Base-by-base conservation (phyloP, 441 rosid genomes). In the Jatropha podagrica region DNA sequence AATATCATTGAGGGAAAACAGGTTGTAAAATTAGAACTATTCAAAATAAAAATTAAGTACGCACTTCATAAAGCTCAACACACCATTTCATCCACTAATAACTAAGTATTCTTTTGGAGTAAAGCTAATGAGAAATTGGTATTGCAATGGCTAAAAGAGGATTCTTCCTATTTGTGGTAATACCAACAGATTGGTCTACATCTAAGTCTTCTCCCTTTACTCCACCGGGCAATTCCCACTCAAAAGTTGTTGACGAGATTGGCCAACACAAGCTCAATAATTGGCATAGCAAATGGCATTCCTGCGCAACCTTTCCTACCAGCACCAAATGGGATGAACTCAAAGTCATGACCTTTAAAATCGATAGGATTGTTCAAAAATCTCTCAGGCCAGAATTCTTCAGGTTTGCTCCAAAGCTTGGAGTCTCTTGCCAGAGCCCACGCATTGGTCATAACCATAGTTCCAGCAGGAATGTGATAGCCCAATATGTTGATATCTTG, bases 401-500 rank as follows among this genome's bases (percentile, higher is more conserved):
- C 82, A 2, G 88, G 81, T 27, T 83, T 66, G 51, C 42, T 84
- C 89, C 89, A 81, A 14, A 48, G 27, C 23, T 40, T 27, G 0
- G 89, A 82, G 37, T 89, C 86, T 23, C 88, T 81, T 6, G 86
- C 83, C 2, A 85, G 81, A n/a, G 84, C 88, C 87, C 86, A 84
- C 27, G 68, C 79, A 68, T 89, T 87, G 56, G 82, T 79, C 42
- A 83, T 76, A 4, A 85, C 76, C 72, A 76, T 18, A 15, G 89
- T 87, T 15, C 80, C 76, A 0, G 89, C 86, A 14, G 26, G 62
- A 46, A 89, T 72, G 14, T 80, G 76, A 56, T 78, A 83, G 5
- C 88, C 86, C 11, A 76, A 66, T 49, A 84, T 69, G 38, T 76
- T 81, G 61, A 78, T 71, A 46, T 82, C 86, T 46, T 78, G 23